phyloP scores from a whole-genome alignment of 176 grass and related monocot genomes.

The Panicum miliaceum region DNA sequence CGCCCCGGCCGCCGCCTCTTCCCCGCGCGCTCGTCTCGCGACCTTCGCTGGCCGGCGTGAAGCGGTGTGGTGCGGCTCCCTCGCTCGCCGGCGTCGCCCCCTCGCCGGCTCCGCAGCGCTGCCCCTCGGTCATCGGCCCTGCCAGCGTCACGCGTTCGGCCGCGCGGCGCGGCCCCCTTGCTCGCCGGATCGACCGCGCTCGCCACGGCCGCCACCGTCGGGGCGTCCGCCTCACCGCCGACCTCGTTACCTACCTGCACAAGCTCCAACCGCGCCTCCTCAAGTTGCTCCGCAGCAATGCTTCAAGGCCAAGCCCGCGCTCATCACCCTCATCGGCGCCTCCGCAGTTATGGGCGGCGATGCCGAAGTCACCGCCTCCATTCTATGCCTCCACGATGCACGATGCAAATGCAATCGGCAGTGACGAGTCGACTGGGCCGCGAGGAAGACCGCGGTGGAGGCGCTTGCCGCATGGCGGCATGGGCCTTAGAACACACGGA shows the following conservation, averaged over 20 bases:
- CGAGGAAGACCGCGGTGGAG: conserved; percentile 89
- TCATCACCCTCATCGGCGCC: conserved; percentile 80
- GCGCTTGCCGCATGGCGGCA: conserved; percentile 70
- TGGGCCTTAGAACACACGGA: conserved; percentile 74
- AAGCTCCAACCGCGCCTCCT: conserved; percentile 76
- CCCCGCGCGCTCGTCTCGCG: too few relatives aligned
- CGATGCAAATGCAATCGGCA: conserved; percentile 70
- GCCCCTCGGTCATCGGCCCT: too few relatives aligned
- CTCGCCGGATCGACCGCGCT: conserved; percentile 81
- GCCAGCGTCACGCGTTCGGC: too few relatives aligned
- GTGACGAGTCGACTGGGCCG: conserved; percentile 90
- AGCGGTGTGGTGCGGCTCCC: too few relatives aligned
- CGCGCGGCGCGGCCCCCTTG: too few relatives aligned
- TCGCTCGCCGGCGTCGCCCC: too few relatives aligned
- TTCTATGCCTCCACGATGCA: conserved; percentile 76
- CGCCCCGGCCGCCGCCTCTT: too few relatives aligned
- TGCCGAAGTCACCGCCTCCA: conserved; percentile 55
- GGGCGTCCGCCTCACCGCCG: conserved; percentile 54
- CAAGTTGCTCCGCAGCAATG: conserved; percentile 94
- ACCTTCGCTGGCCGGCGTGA: too few relatives aligned
- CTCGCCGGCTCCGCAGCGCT: too few relatives aligned
- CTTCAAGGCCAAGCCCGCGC: conserved; percentile 95
- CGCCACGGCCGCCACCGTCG: conserved; percentile 76
- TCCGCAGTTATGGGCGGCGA: conserved; percentile 54
- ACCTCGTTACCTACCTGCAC: conserved; percentile 75